Base-by-base conservation (phyloP, 495 filamentous ascomycete genomes). In the Bombardia bombarda region DNA sequence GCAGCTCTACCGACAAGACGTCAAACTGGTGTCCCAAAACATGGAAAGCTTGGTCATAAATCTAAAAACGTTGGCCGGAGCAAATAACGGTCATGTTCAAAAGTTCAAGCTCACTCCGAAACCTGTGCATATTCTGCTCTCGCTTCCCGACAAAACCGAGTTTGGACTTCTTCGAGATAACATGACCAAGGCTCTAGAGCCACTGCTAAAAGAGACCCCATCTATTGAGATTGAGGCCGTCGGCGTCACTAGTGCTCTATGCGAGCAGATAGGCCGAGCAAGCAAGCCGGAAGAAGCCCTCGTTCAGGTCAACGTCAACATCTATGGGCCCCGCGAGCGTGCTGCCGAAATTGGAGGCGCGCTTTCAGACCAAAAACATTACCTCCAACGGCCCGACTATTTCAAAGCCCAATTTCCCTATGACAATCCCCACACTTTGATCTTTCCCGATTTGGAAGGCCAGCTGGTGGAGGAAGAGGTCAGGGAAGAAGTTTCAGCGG, bases 391-490 rank as follows among this genome's bases (percentile, higher is more conserved):
- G 32, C 60, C 65, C 2, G 42, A 47, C 26, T 40, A 42, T 40
- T 46, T 36, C 39, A 38, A 46, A 38, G 13, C 21, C 12, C 7
- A 20, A 30, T 17, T 13, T 40, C 10, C 35, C 0, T 67, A 68
- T 37, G 38, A 52, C 10, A 68, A 68, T 22, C 63, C 63, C 6
- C 65, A 68, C 42, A 38, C 55, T 23, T 31, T 65, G 16, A 36
- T 30, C 10, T 52, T 63, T 22, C 50, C 53, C 1, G 56, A 48
- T 2, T 21, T 51, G 20, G 42, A 47, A 31, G 38, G 20, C 16
- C 24, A 45, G 18, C 21, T 34, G 21, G 8, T 41, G 3, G 40
- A 38, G 31, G 33, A 47, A 18, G 32, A 46, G 14, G 16, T 43
- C 14, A 12, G 38, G 16, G 22, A 36, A 16, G 37, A 37, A 14